A percentile compares a stretch with the other conserved stretches of the same genome.
phyloP scores from a whole-genome alignment of 169 alveolate species.

The Perkinsus marinus region DNA sequence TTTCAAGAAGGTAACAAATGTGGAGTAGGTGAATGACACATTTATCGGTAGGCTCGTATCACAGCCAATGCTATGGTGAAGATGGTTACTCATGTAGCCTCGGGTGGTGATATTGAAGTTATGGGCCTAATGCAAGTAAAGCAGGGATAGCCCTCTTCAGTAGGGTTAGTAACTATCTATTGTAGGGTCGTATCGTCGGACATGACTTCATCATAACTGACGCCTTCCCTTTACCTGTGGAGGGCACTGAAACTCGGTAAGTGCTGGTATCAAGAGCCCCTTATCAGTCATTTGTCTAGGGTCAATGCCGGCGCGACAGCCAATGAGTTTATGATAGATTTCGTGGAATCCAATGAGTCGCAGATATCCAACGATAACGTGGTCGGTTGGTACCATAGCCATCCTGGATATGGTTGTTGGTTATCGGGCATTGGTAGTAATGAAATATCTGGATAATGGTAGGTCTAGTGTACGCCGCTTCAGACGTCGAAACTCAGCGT shows the following conservation, averaged over 20 bases:
- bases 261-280: too few relatives aligned
- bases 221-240: slow-evolving; percentile 56
- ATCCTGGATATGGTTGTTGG: slow-evolving; percentile 64
- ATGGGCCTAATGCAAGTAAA: slow-evolving; percentile 52
- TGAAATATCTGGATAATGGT: too few relatives aligned
- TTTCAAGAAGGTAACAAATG: background rate
- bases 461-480: too few relatives aligned
- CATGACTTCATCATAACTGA: slow-evolving; percentile 52
- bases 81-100: slow-evolving; percentile 54
- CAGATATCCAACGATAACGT: slow-evolving; percentile 42
- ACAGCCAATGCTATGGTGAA: slow-evolving; percentile 52
- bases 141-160: background rate
- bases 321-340: slow-evolving; percentile 32
- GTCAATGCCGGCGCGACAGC: slow-evolving; percentile 46
- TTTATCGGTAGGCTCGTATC: slow-evolving; percentile 26
- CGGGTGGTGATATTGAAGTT: slow-evolving; percentile 60
- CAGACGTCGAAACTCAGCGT: slow-evolving; percentile 37
- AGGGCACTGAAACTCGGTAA: slow-evolving; percentile 59
- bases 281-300: too few relatives aligned
- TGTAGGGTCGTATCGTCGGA: slow-evolving; percentile 42
- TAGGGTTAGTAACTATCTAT: background rate
- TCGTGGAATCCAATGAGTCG: slow-evolving; percentile 32
- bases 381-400: slow-evolving; percentile 66
- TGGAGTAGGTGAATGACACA: background rate
- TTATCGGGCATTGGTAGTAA: slow-evolving; percentile 46